Conservation (phyloP, 352 stramenopile species). For the Thraustochytrium sp. region DNA sequence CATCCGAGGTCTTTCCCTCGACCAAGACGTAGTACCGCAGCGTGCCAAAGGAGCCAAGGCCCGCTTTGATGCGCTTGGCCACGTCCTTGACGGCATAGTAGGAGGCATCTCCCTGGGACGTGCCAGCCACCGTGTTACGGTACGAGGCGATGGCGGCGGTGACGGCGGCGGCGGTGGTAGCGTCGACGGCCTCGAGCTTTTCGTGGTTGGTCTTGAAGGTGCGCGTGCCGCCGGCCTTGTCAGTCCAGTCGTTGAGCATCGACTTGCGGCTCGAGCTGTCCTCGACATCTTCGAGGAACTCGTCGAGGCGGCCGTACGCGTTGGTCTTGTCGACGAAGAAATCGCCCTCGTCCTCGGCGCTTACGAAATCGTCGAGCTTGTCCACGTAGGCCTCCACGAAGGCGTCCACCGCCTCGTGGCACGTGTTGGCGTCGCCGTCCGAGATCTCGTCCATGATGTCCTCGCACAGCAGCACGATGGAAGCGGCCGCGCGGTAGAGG, state of each 20-base stretch:
- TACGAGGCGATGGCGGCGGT: neutral
- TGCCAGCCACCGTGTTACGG: neutral
- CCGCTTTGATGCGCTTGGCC: neutral
- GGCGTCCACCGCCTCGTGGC: neutral
- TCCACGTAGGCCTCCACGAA: neutral
- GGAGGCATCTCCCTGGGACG: neutral
- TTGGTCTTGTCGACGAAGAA: neutral
- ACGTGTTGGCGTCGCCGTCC: neutral
- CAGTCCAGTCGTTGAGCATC: neutral
- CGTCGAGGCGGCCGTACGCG: neutral
- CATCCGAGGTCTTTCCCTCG: neutral
- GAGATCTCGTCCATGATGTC: neutral
- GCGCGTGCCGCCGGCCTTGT: neutral
- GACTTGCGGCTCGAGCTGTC: neutral
- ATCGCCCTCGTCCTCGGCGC: neutral
- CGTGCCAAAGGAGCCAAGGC: neutral
- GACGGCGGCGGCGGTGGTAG: neutral
- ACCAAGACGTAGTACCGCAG: neutral
- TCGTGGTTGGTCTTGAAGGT: neutral
- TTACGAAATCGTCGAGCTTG: neutral
- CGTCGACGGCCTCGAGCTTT: neutral
- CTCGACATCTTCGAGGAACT: neutral
- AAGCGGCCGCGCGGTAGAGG: neutral
- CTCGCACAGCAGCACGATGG: neutral
- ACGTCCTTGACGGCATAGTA: neutral